Conservation (phyloP, 2,329 filamentous ascomycete species). For the Monilinia fructicola region DNA sequence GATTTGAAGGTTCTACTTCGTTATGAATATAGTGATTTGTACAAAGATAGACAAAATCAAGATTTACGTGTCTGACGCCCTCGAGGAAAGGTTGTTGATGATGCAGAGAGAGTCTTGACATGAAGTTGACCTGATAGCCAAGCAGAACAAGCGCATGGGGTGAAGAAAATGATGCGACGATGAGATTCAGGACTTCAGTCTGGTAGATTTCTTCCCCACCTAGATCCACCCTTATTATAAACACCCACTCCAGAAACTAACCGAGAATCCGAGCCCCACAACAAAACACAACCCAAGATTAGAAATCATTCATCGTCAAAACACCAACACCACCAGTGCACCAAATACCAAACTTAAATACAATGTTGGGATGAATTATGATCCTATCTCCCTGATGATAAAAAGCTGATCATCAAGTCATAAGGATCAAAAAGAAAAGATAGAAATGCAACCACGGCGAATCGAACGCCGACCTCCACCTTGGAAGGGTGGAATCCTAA, state of each 20-base stretch:
- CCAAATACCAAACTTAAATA: background rate
- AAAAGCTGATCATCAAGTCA: background rate
- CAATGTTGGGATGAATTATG: fast-evolving
- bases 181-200: background rate
- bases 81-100: background rate
- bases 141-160: background rate
- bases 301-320: background rate
- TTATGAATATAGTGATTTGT: too few relatives aligned
- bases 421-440: background rate
- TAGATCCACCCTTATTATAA: background rate
- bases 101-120: background rate
- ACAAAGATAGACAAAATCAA: background rate
- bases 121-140: background rate
- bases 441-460: background rate
- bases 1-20: background rate
- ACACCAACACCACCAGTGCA: too few relatives aligned
- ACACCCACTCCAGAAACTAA: background rate
- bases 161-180: background rate
- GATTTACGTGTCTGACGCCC: background rate
- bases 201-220: background rate
- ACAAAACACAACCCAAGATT: background rate
- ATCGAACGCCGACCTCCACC: constrained; percentile 20
- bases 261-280: background rate
- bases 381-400: background rate
- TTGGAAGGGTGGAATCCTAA: constrained; percentile 21